Percentiles rank a stretch among this genome's conserved stretches.
phyloP scores from a whole-genome alignment of 1,139 yeast species.

The Yamadazyma pseudoaaseri region DNA sequence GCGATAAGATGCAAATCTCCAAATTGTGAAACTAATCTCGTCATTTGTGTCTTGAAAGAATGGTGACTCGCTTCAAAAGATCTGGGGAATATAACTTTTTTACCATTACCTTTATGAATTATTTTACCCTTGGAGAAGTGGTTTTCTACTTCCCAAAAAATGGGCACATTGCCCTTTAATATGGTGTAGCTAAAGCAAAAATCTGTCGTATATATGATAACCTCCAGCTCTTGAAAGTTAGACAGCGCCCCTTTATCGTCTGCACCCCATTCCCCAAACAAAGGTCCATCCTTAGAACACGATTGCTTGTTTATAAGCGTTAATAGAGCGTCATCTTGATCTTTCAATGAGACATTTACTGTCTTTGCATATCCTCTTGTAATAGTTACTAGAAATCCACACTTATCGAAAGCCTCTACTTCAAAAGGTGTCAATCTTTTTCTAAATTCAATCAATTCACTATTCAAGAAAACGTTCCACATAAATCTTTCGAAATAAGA shows the following conservation, averaged over 20 bases:
- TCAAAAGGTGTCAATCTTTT: constrained; percentile 52
- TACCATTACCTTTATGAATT: constrained; percentile 39
- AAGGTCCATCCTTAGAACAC: constrained; percentile 56
- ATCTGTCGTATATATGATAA: constrained; percentile 52
- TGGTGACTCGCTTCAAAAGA: constrained; percentile 65
- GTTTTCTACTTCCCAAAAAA: constrained; percentile 59
- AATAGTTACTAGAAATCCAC: constrained; percentile 57
- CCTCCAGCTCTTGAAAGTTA: constrained; percentile 65
- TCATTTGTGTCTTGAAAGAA: constrained; percentile 65
- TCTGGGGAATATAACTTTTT: constrained; percentile 52
- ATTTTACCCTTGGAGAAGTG: constrained; percentile 35
- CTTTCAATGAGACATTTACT: constrained; percentile 43
- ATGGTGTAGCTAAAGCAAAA: constrained; percentile 59
- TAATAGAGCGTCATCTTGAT: constrained; percentile 42
- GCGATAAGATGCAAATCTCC: constrained; percentile 65
- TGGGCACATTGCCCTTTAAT: constrained; percentile 67
- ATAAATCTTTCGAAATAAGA: constrained; percentile 55
- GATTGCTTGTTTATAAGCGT: constrained; percentile 70
- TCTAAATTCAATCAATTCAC: constrained; percentile 60
- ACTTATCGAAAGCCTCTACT: constrained; percentile 48
- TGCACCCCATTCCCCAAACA: constrained; percentile 68
- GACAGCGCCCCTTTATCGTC: constrained; percentile 73
- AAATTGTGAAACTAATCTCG: constrained; percentile 52
- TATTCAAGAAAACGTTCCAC: constrained; percentile 64
- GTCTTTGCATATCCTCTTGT: constrained; percentile 69